Evolutionary conservation across 495 filamentous ascomycete genomes (phyloP), one percentile per base, ranked within the genome.

Genomic region (Pyronema domesticum): DNA sequence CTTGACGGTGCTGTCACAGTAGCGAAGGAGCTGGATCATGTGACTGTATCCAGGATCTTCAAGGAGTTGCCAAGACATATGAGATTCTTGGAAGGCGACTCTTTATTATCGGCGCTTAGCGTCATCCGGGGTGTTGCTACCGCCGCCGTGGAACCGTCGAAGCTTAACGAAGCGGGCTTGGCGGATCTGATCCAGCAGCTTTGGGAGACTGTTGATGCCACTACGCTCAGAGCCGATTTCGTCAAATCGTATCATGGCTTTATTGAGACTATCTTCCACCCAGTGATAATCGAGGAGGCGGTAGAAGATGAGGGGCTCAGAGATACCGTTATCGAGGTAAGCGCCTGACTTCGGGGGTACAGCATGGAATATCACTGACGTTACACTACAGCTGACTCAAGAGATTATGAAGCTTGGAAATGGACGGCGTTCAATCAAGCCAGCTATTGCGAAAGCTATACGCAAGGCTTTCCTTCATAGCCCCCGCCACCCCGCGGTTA

Each of bases 191-290:
- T 63, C 3, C 55, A 9, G 43, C 59, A 63, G 54, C 44, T 63
- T 52, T 63, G 58, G 58, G 60, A 61, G 51, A 61, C 52, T 37
- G 60, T 55, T 9, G 55, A 61, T 19, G 48, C 58, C n/a, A 54
- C 53, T 37, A 63, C 39, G 10, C 50, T 53, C 10, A 39, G 52
- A 17, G 19, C 52, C 10, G 52, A 46, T 33, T 46, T 35, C n/a
- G 37, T 30, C 3, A 54, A 36, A n/a, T 6, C 30, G 8, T 46
- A 54, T 36, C 43, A 13, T 46, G 52, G 58, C 44, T 63, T 63
- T n/a, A 52, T 63, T 17, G 54, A 42, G 39, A 63, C 55, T 1
- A 39, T 63, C 6, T 61, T 63, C 33, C 55, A 58, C 30, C 36
- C 35, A n/a, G 46, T 56, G 34, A 55, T 63, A 10, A 18, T 46